Base-by-base conservation (phyloP, 2,329 filamentous ascomycete species). In the Eutypa lata region DNA sequence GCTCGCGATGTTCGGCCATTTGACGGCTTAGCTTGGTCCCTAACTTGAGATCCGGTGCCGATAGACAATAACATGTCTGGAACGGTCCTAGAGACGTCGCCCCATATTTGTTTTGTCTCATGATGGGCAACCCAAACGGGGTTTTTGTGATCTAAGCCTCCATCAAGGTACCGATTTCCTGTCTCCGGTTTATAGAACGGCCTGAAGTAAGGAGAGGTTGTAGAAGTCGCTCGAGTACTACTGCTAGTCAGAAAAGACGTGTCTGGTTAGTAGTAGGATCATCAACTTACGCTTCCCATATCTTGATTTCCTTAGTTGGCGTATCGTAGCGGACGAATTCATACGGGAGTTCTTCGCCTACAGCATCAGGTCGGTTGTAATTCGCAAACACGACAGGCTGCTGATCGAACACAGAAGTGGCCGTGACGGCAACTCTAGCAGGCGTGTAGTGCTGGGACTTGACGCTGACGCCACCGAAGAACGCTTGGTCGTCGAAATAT, bases 261-360 rank as follows among this genome's bases (percentile, higher is more conserved):
- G 5, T 6, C 16, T 6, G 22, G 44, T 18, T 4, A 8, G 24
- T 5, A 14, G 50, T 24, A 18, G 19, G n/a, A 46, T 52, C 11
- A n/a, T 37, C 44, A 5, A 59, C 65, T 65, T 42, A 68, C 65
- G 62, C 66, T 63, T 68, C 66, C 65, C 66, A 68, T 10, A 60
- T 63, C 8, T 58, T 56, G 44, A 68, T 64, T 45, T 68, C 66
- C 38, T 60, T 65, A 14, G 53, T 50, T 11, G 65, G 65, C 7
- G 57, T 47, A 49, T 67, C 62, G 7, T 65, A 62, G 22, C 66
- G 58, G 24, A 55, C 48, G 43, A 68, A 68, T 35, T 54, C 57
- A 44, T 68, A 68, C 0, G 65, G 65, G 13, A 60, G 49, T 16
- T 52, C 65, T 24, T 58, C 61, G 6, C 54, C 56, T 5, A 53